phyloP scores from a whole-genome alignment of 148 eudicot genomes.

The Hydrangea macrophylla region DNA sequence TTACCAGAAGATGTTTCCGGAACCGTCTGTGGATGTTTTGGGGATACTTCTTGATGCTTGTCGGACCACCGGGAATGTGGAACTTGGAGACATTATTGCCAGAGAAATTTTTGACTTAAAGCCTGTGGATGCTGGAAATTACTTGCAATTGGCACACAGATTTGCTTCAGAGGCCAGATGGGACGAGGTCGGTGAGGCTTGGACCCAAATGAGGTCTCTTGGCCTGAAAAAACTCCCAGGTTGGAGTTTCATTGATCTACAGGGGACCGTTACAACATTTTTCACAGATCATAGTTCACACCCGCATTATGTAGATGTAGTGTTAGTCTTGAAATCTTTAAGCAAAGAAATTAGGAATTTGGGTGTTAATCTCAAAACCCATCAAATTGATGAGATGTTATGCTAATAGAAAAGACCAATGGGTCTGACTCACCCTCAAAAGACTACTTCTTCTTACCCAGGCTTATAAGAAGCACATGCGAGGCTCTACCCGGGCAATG shows the following conservation, averaged over 20 bases:
- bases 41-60: conserved; percentile 91
- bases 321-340: conserved; percentile 41
- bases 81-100: conserved; percentile 54
- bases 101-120: conserved; percentile 42
- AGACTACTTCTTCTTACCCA: too few species aligned
- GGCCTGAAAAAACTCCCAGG: conserved; percentile 79
- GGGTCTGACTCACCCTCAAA: too few species aligned
- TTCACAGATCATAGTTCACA: conserved; percentile 63
- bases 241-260: conserved; percentile 76
- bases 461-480: too few species aligned
- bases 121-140: conserved; percentile 59
- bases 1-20: conserved; percentile 42
- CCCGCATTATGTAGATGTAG: conserved; percentile 53
- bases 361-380: conserved; percentile 11
- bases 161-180: conserved; percentile 76
- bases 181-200: conserved; percentile 74
- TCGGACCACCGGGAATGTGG: conserved; percentile 44
- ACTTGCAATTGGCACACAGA: conserved; percentile 74
- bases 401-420: too few species aligned
- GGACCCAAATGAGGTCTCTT: conserved; percentile 76
- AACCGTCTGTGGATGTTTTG: conserved; percentile 58
- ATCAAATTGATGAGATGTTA: conserved; percentile 3
- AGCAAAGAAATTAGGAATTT: conserved; percentile 45
- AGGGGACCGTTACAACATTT: conserved; percentile 62
- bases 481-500: too few species aligned